A percentile compares a stretch with the other conserved stretches of the same genome.
These are phyloP conservation scores for Bocquillonia castaneifolia DNA, from an alignment of 441 rosid species.

Conservation along the genomic window DNA sequence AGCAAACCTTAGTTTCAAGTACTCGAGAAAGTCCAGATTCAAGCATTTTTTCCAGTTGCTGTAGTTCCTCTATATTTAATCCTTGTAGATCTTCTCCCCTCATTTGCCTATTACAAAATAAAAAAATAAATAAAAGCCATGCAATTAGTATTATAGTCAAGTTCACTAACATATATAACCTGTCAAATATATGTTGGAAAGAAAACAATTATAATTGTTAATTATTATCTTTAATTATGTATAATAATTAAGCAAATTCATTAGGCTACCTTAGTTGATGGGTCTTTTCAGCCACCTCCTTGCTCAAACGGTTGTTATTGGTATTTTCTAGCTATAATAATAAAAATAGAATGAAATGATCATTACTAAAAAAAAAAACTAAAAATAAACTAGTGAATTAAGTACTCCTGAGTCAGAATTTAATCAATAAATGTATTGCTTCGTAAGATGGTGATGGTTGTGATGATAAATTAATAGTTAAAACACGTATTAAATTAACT, in stretches of 20 bases:
- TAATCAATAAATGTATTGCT: too few species aligned
- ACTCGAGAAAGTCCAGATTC: constrained; percentile 47
- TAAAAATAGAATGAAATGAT: too few species aligned
- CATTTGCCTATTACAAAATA: constrained; percentile 37
- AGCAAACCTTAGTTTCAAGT: constrained; percentile 38
- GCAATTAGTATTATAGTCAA: not conserved
- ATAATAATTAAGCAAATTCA: too few species aligned
- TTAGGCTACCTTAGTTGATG: constrained; percentile 40
- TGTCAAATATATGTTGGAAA: too few species aligned
- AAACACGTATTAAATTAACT: too few species aligned
- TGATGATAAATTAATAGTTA: too few species aligned
- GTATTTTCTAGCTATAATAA: constrained; percentile 42
- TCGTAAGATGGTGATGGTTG: too few species aligned
- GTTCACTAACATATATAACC: not conserved
- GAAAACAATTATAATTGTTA: too few species aligned
- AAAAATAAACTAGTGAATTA: too few species aligned
- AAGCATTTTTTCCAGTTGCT: constrained; percentile 44
- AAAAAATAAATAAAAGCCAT: not conserved
- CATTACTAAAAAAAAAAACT: not conserved
- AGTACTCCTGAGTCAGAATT: too few species aligned
- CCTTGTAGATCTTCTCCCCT: constrained; percentile 63
- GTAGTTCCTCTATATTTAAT: constrained; percentile 44
- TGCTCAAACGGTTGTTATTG: constrained; percentile 36
- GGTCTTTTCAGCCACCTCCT: constrained; percentile 49
- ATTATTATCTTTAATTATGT: too few species aligned